These are phyloP conservation scores for Arabidopsis thaliana DNA, from an alignment of 345 rosid species.

Conservation along the genomic window DNA sequence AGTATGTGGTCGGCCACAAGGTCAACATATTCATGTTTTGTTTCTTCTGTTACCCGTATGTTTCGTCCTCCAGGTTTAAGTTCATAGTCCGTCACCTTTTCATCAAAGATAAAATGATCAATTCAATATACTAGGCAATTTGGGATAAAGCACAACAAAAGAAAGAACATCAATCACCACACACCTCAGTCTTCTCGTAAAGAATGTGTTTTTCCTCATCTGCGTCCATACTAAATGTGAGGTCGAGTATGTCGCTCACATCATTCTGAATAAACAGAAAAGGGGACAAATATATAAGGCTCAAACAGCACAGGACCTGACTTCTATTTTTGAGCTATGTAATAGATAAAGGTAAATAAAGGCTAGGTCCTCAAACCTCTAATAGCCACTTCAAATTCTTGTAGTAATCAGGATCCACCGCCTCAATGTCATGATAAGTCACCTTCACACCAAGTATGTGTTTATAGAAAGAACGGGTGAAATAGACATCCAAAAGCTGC, in stretches of 20 bases:
- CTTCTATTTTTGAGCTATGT: not conserved
- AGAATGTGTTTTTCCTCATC: conserved; percentile 97
- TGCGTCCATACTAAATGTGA: conserved; percentile 98
- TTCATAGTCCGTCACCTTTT: conserved; percentile 94
- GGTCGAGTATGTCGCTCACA: conserved; percentile 78
- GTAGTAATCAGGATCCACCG: conserved; percentile 99
- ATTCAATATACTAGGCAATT: not conserved
- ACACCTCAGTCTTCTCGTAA: conserved; percentile 93
- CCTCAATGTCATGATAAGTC: conserved; percentile 98
- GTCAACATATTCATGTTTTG: conserved; percentile 96
- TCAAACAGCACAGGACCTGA: not conserved
- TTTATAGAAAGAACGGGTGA: conserved; percentile 93
- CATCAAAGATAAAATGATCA: conserved; percentile 34
- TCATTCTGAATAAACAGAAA: conserved; percentile 68
- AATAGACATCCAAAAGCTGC: conserved; percentile 96
- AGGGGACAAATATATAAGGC: not conserved
- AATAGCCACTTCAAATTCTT: conserved; percentile 96
- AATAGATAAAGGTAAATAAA: conserved; percentile 6
- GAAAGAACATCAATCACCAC: not conserved
- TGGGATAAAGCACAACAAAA: not conserved
- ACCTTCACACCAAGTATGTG: conserved; percentile 96
- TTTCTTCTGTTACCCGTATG: conserved; percentile 92
- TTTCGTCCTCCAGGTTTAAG: conserved; percentile 97
- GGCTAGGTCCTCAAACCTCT: conserved; percentile 64
- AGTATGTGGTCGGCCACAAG: conserved; percentile 95